A percentile compares a stretch with the other conserved stretches of the same genome.
These are phyloP conservation scores for Multifurca ochricompacta DNA, from an alignment of 768 basidiomycete species.

Conservation along the genomic window DNA sequence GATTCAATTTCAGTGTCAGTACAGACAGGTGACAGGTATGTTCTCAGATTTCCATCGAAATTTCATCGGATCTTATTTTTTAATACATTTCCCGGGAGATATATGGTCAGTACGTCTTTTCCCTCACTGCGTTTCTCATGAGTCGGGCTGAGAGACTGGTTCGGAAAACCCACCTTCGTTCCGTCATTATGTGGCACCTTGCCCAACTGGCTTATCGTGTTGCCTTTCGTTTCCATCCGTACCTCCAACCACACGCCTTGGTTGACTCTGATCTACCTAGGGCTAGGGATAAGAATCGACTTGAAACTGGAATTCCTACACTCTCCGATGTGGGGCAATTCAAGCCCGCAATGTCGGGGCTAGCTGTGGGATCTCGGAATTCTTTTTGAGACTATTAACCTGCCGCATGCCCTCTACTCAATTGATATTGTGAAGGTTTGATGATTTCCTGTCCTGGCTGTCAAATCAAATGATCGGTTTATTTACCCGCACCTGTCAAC, in stretches of 20 bases:
- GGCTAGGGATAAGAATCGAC: not conserved
- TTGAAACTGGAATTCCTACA: not conserved
- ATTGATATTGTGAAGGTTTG: not conserved
- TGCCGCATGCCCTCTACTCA: not conserved
- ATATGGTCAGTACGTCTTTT: not conserved
- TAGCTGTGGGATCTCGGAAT: constrained; percentile 1
- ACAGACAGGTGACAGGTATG: not conserved
- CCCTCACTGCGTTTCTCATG: not conserved
- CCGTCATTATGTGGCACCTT: no score
- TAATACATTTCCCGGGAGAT: not conserved
- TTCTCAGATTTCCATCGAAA: not conserved
- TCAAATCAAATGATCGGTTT: not conserved
- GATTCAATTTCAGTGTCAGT: not conserved
- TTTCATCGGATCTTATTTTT: not conserved
- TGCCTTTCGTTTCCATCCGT: not conserved
- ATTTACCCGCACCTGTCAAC: not conserved
- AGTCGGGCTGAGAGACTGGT: not conserved
- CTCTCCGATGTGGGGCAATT: not conserved
- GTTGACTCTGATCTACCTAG: not conserved
- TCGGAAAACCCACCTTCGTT: not conserved
- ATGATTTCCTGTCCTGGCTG: not conserved
- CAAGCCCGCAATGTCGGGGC: not conserved
- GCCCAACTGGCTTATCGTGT: not conserved
- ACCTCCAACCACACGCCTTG: not conserved
- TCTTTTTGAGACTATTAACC: not conserved